Evolutionary conservation across 2,329 filamentous ascomycete species (phyloP), one percentile per base, ranked within the genome.

Genomic region (Blumeria hordei): DNA sequence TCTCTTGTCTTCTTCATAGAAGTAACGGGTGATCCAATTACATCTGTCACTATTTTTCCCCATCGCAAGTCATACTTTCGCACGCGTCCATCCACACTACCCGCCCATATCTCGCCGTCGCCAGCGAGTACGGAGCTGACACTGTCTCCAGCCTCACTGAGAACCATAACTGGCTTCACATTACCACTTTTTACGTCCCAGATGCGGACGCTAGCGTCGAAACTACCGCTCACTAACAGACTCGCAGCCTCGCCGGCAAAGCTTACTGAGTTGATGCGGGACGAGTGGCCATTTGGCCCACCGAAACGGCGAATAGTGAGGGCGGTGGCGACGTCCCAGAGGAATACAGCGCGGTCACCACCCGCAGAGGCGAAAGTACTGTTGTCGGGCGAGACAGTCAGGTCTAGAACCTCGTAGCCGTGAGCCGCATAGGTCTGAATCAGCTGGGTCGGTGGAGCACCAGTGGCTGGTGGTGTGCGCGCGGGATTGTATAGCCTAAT

Each of bases 341-440:
- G 74, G 65, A 95, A 95, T 0, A 94, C 87, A 58, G 77, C 75
- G 62, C 90, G 85, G 70, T 98, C 92, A 57, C 92, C 92, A 60
- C 92, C 92, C 1, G 79, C 77, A n/a, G 82, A 88, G 9, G 81
- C 82, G 67, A 98, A 95, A 45, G 79, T 79, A 60, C 86, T 77
- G 68, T 98, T 98, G 69, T 87, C 82, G 28, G 71, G 64, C 16
- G 78, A 71, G 53, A 95, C 83, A 54, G 77, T 73, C 41, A 98
- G 74, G 60, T 85, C 84, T 57, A 95, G 80, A 7, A 98, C 83
- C 62, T 88, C 84, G 71, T 98, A 94, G 60, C 87, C 88, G 69
- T 98, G 92, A 2, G 85, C 86, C 37, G 80, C 72, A 70, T 94
- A 98, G 37, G 80, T 85, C 69, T 95, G 88, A 64, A 98, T 86